phyloP scores from a whole-genome alignment of 805 yeast species.

The Ogataea wickerhamii region DNA sequence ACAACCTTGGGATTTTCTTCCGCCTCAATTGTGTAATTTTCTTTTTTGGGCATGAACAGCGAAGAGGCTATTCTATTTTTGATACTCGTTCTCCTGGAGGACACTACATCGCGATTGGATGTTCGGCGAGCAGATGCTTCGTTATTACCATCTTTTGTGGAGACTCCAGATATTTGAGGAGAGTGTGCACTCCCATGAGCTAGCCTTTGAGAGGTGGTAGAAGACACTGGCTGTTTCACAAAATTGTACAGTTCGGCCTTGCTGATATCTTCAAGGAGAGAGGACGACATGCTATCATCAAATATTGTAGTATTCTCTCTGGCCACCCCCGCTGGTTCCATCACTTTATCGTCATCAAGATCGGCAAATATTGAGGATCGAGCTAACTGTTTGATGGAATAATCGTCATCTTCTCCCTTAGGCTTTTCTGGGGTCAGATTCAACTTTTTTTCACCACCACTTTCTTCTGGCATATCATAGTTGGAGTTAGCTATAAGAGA shows the following conservation, averaged over 20 bases:
- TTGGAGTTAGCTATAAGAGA: slow-evolving; percentile 28
- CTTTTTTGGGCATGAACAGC: slow-evolving; percentile 5
- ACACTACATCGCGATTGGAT: background rate
- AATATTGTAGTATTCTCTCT: slow-evolving; percentile 20
- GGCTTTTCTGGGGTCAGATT: slow-evolving; percentile 27
- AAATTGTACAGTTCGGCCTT: slow-evolving; percentile 4
- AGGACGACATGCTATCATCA: slow-evolving; percentile 14
- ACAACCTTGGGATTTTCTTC: slow-evolving; percentile 13
- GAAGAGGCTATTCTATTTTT: slow-evolving; percentile 13
- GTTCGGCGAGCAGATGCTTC: background rate
- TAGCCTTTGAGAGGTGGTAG: background rate
- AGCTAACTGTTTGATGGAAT: slow-evolving; percentile 2
- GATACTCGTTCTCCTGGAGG: slow-evolving; percentile 7
- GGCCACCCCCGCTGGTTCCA: slow-evolving; percentile 2
- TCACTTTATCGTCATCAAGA: slow-evolving; percentile 21
- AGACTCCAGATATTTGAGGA: background rate
- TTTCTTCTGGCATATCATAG: slow-evolving; percentile 26
- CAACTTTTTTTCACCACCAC: slow-evolving; percentile 15
- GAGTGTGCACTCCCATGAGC: too few species aligned
- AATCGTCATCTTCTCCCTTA: slow-evolving; percentile 5
- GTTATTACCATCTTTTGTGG: background rate
- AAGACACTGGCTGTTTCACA: slow-evolving; percentile 5
- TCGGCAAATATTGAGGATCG: slow-evolving; percentile 27
- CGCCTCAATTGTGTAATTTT: slow-evolving; percentile 10
- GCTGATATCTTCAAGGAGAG: slow-evolving; percentile 9